Base-by-base conservation (phyloP, 805 yeast species). In the Grigorovia humatica region DNA sequence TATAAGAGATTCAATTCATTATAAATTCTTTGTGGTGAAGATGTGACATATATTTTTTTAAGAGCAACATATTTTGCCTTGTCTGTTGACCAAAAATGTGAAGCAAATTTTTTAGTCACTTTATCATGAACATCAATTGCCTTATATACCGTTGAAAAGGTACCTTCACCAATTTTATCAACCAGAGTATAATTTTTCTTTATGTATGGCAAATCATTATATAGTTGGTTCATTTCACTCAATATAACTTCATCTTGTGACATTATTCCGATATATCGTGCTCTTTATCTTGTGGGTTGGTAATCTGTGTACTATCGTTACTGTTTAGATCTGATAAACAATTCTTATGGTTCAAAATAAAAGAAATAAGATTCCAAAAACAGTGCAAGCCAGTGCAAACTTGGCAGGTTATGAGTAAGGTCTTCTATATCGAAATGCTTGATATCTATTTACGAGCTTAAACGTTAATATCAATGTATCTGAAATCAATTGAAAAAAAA, bases 21-120 rank as follows among this genome's bases (percentile, higher is more conserved):
- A 59, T 79, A 81, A 45, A 93, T 91, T 67, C 99, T 77, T 55
- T 81, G 83, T 0, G 98, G 97, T 8, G 97, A 88, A 1, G 96
- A 87, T 0, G 99, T 93, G 19, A 90, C 98, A 66, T 91, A 90
- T 47, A 93, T 88, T 61, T 93, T 80, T 65, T 93, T 93, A 58
- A 93, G 73, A 1, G 99, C 99, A 52, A 93, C 98, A 49, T 64
- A 69, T 38, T 63, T 61, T 40, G 62, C 54, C 64, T 72, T 54
- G 64, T 73, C 56, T 67, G 72, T 53, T 8, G 60, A 51, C 69
- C 69, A 66, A 51, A 64, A 64, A 52, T 66, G 70, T 9, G 60
- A 56, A 43, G 55, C 52, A 51, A 56, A 62, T 44, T 57, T 60
- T 44, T 53, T 52, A 18, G 66, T 56, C 40, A 64, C 57, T 46